phyloP scores from a whole-genome alignment of 306 rosid species.

The Dryas octopetala region DNA sequence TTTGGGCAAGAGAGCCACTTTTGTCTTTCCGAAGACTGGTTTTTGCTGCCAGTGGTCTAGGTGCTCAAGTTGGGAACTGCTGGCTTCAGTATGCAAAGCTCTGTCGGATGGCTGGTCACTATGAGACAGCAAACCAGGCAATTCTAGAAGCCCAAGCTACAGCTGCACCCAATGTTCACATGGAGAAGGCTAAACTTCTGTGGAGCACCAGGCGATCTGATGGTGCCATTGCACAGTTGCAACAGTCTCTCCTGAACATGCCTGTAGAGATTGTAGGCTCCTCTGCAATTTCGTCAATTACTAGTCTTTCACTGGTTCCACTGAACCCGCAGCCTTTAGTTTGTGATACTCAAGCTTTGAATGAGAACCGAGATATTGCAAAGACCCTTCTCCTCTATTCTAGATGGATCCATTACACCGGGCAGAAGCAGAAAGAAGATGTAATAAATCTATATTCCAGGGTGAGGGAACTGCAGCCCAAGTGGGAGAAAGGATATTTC shows the following conservation, averaged over 20 bases:
- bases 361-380: slow-evolving; percentile 69
- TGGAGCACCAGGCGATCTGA: slow-evolving; percentile 94
- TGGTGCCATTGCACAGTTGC: slow-evolving; percentile 90
- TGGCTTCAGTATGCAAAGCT: slow-evolving; percentile 98
- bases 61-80: slow-evolving; percentile 89
- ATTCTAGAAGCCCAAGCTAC: slow-evolving; percentile 92
- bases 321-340: slow-evolving; percentile 52
- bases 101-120: slow-evolving; percentile 94
- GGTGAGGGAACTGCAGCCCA: slow-evolving; percentile 92
- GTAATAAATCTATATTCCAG: slow-evolving; percentile 74
- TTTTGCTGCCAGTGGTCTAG: slow-evolving; percentile 70
- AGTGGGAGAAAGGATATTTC: slow-evolving; percentile 95
- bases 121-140: slow-evolving; percentile 92
- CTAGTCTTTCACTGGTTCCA: slow-evolving; percentile 83
- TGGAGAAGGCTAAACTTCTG: slow-evolving; percentile 88
- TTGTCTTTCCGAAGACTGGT: slow-evolving; percentile 83
- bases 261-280: slow-evolving; percentile 78
- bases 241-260: slow-evolving; percentile 83
- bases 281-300: slow-evolving; percentile 75
- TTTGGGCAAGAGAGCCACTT: slow-evolving; percentile 97
- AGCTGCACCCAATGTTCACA: slow-evolving; percentile 83
- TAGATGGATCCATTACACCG: slow-evolving; percentile 96
- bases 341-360: slow-evolving; percentile 67
- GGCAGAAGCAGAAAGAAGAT: slow-evolving; percentile 98
- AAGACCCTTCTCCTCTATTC: slow-evolving; percentile 94